Evolutionary conservation across 225 moss, liverwort and hornwort species (phyloP), one percentile per base, ranked within the genome.

Genomic region (Marchantia polymorpha): DNA sequence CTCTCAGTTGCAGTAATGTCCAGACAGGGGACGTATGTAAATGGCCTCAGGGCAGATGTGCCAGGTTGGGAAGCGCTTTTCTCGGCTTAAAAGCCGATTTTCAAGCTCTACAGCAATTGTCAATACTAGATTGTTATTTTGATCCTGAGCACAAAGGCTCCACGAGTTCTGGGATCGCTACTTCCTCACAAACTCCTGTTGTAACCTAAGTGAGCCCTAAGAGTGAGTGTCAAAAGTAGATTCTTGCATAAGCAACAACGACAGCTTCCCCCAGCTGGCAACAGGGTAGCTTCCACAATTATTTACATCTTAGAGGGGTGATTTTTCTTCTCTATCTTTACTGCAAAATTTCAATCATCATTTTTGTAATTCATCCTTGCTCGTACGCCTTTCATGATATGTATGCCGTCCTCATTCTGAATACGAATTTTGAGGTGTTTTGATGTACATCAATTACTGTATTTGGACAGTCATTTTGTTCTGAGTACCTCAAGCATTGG

Each of bases 51-150:
- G 90, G 89, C 65, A 84, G 84, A 67, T 99, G 99, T 89, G 90
- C 93, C 80, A 91, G 95, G 82, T 86, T 99, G 86, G 95, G 93
- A 64, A 99, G 99, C 89, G 95, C 99, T 72, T 99, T 95, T 81
- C 85, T 91, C 77, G 99, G 99, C 77, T 86, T 99, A 83, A 90
- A 91, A 72, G 90, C 95, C 20, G 95, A 99, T 84, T 95, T 99
- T 82, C 82, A 72, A 87, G 95, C 99, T 58, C 89, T 99, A 84
- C 92, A 94, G 80, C 92, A 89, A 69, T 85, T 99, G 81, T 91
- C 99, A 74, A 92, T 99, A 85, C 83, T 95, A 83, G 95, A 99
- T 82, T 84, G 86, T 65, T 99, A 99, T 83, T 99, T 99, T 84
- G 99, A 91, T 81, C 78, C 83, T 52, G 80, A 82, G 27, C 79